phyloP scores from a whole-genome alignment of 805 yeast genomes.

The Ogataea siamensis region DNA sequence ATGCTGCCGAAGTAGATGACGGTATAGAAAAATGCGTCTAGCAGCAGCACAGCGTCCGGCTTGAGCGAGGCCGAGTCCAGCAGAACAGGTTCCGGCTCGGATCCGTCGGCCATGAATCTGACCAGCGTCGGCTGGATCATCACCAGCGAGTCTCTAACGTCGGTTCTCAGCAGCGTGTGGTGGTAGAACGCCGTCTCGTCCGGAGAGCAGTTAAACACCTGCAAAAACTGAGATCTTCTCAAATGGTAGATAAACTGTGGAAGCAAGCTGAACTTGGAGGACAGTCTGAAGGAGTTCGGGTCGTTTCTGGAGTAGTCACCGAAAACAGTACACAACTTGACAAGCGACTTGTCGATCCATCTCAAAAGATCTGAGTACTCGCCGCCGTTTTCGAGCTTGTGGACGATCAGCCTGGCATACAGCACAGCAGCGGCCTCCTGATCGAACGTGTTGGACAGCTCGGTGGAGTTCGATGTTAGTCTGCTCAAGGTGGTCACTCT shows the following conservation, averaged over 20 bases:
- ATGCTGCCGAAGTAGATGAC: slow-evolving; percentile 94
- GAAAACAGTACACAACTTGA: slow-evolving; percentile 85
- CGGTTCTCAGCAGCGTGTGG: slow-evolving; percentile 88
- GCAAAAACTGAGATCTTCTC: slow-evolving; percentile 93
- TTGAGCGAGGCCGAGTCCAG: slow-evolving; percentile 90
- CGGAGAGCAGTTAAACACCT: slow-evolving; percentile 96
- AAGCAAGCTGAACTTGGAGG: slow-evolving; percentile 79
- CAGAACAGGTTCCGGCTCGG: slow-evolving; percentile 86
- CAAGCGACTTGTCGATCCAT: slow-evolving; percentile 92
- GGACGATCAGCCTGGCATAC: slow-evolving; percentile 87
- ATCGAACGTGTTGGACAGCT: slow-evolving; percentile 70
- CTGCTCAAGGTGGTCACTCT: slow-evolving; percentile 84
- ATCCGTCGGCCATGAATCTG: slow-evolving; percentile 72
- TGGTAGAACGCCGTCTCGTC: slow-evolving; percentile 98
- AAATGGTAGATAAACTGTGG: slow-evolving; percentile 96
- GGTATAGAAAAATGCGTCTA: slow-evolving; percentile 96
- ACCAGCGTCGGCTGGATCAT: slow-evolving; percentile 98
- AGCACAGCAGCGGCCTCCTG: slow-evolving; percentile 98
- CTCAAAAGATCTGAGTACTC: slow-evolving; percentile 77
- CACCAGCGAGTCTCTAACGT: slow-evolving; percentile 85
- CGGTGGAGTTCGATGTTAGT: slow-evolving; percentile 49
- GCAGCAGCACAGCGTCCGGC: slow-evolving; percentile 79
- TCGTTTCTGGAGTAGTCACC: slow-evolving; percentile 92
- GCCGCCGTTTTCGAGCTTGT: slow-evolving; percentile 80
- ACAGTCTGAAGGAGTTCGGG: slow-evolving; percentile 74